Base-by-base conservation (phyloP, 2,329 filamentous ascomycete species). In the Ceratocystis albifundus region DNA sequence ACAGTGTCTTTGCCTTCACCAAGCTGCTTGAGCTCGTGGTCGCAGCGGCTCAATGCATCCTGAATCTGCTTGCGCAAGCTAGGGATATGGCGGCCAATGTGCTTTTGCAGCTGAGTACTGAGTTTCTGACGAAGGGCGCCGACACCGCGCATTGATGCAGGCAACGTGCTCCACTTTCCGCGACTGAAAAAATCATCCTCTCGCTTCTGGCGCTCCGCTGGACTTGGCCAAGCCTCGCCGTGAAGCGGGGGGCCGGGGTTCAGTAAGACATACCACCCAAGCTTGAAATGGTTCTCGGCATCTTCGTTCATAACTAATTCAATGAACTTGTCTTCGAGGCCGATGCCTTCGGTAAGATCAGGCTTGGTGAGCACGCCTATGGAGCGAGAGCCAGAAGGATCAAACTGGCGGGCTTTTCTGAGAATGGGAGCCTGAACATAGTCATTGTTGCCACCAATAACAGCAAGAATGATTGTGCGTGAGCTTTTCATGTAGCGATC, bases 401-500 rank as follows among this genome's bases (percentile, higher is more conserved):
- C 80, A 68, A 81, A 81, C 0, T 80, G 74, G 10, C 78, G 77
- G 8, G 78, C 79, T 70, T 81, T 82, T 44, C 77, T 77, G 57
- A 82, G 74, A 36, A 82, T 80, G 0, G 79, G 79, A 0, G 79
- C 79, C 65, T 81, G 79, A 1, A 81, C 80, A 62, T 81, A 81
- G 69, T 83, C 80, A 55, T 79, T 80, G 72, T 82, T 83, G 25
- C 80, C 81, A 3, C 80, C 80, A 20, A 83, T 77, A 28, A 83
- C 80, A 41, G 80, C 81, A 2, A 83, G 74, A 57, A 83, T 82
- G 59, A 83, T 80, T 57, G 80, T 83, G 41, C 81, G 77, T 0
- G 79, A 74, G 68, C 80, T 80, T 74, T 80, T 81, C 80, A 82
- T 82, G 72, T 83, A 83, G 32, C 76, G 76, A 6, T 82, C 79